Evolutionary conservation across 2,329 filamentous ascomycete genomes (phyloP).

Genomic region (Aspergillus fijiensis): DNA sequence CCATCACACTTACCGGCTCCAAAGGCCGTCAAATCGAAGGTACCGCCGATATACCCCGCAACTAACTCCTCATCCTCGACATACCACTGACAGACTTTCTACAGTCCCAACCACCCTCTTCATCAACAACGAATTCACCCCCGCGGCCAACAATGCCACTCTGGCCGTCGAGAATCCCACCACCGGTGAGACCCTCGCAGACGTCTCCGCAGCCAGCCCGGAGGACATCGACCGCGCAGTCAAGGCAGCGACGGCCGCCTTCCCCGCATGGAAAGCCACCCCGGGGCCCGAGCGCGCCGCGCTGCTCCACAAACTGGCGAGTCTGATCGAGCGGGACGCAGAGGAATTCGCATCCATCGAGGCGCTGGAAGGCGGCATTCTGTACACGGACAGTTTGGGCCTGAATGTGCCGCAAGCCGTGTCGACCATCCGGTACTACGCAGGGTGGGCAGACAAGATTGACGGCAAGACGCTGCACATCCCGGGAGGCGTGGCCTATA

Average conservation of each 20-base stretch:
- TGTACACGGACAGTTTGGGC: slow-evolving; percentile 24
- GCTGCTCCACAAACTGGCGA: slow-evolving; percentile 27
- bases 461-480: slow-evolving; percentile 27
- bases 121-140: slow-evolving; percentile 29
- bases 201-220: slow-evolving; percentile 23
- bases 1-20: background rate
- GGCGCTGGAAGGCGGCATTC: slow-evolving; percentile 26
- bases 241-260: slow-evolving; percentile 21
- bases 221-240: slow-evolving; percentile 28
- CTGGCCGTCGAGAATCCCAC: slow-evolving; percentile 27
- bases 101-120: slow-evolving; percentile 30
- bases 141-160: slow-evolving; percentile 20
- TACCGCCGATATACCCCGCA: background rate
- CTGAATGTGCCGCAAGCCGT: slow-evolving; percentile 26
- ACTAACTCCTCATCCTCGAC: background rate
- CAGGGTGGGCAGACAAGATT: slow-evolving; percentile 32
- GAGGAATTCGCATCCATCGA: slow-evolving; percentile 28
- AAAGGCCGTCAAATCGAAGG: slow-evolving; percentile 1
- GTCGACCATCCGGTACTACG: slow-evolving; percentile 28
- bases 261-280: slow-evolving; percentile 26
- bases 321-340: slow-evolving; percentile 28
- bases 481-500: slow-evolving; percentile 24
- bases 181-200: slow-evolving; percentile 23
- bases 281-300: slow-evolving; percentile 19
- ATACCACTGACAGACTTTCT: background rate